Conservation (phyloP, 2,329 filamentous ascomycete species). For the Cladosporium phlei region DNA sequence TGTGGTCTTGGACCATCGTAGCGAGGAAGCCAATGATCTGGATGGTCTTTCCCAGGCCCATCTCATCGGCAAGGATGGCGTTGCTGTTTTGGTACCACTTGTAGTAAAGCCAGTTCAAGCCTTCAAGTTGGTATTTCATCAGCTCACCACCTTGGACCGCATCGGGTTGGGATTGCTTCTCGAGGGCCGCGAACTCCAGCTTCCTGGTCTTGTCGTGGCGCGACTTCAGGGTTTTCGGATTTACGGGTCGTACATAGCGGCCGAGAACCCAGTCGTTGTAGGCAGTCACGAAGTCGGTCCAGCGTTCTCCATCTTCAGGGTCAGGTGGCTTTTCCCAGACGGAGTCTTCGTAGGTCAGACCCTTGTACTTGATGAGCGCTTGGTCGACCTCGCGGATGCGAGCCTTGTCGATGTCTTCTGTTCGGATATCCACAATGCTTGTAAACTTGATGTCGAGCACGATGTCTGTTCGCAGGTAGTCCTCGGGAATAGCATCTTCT, state of each 20-base stretch:
- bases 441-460: slow-evolving; percentile 75
- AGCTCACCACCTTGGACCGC: slow-evolving; percentile 72
- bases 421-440: slow-evolving; percentile 53
- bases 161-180: slow-evolving; percentile 67
- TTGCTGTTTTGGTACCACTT: slow-evolving; percentile 81
- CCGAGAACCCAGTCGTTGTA: slow-evolving; percentile 84
- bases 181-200: slow-evolving; percentile 54
- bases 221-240: slow-evolving; percentile 54
- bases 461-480: slow-evolving; percentile 80
- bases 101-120: slow-evolving; percentile 90
- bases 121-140: slow-evolving; percentile 91
- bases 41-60: slow-evolving; percentile 96
- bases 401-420: slow-evolving; percentile 64
- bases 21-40: slow-evolving; percentile 82
- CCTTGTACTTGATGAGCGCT: slow-evolving; percentile 86
- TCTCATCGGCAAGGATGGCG: slow-evolving; percentile 91
- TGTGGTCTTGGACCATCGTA: slow-evolving; percentile 56
- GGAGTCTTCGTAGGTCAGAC: slow-evolving; percentile 80
- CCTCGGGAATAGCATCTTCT: slow-evolving; percentile 79
- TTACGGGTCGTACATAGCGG: slow-evolving; percentile 63
- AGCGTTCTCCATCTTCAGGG: slow-evolving; percentile 60
- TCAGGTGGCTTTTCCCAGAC: slow-evolving; percentile 83
- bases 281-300: slow-evolving; percentile 73
- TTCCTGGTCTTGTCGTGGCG: slow-evolving; percentile 65
- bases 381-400: slow-evolving; percentile 67